These are phyloP conservation scores for Sordariomycetes sp. DNA, from an alignment of 2,329 filamentous ascomycete genomes.

Conservation along the genomic window DNA sequence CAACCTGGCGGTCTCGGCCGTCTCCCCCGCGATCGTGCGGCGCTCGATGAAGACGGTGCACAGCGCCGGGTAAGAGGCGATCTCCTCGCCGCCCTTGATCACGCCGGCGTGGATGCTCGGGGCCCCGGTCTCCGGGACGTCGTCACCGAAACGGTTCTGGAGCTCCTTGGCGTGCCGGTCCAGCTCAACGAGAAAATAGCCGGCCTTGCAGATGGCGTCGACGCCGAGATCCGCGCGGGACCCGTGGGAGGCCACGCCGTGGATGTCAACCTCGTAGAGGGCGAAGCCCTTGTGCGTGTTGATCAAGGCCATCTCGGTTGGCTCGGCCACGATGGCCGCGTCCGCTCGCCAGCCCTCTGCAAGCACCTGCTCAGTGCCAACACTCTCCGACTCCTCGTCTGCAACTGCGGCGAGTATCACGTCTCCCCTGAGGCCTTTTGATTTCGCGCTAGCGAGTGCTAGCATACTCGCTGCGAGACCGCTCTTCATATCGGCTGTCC, in stretches of 20 bases:
- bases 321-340: constrained; percentile 37
- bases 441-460: constrained; percentile 25
- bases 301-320: constrained; percentile 28
- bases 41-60: constrained; percentile 37
- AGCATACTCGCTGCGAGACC: constrained; percentile 35
- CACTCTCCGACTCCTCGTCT: constrained; percentile 39
- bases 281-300: constrained; percentile 40
- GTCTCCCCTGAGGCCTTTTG: constrained; percentile 29
- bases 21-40: constrained; percentile 34
- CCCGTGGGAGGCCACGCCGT: constrained; percentile 29
- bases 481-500: constrained; percentile 39
- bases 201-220: constrained; percentile 37
- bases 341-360: constrained; percentile 41
- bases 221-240: constrained; percentile 29
- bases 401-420: constrained; percentile 42
- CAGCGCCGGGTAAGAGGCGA: constrained; percentile 35
- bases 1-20: constrained; percentile 18
- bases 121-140: constrained; percentile 21
- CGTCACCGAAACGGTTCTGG: constrained; percentile 8
- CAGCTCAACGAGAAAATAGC: constrained; percentile 33
- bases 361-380: constrained; percentile 38
- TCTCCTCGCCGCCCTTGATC: constrained; percentile 39
- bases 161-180: constrained; percentile 27
- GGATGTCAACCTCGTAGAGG: constrained; percentile 29
- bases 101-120: constrained; percentile 34